Evolutionary conservation across 73 alveolate genomes (phyloP), one percentile per base, ranked within the genome.

Genomic region (Symbiodinium pilosum): DNA sequence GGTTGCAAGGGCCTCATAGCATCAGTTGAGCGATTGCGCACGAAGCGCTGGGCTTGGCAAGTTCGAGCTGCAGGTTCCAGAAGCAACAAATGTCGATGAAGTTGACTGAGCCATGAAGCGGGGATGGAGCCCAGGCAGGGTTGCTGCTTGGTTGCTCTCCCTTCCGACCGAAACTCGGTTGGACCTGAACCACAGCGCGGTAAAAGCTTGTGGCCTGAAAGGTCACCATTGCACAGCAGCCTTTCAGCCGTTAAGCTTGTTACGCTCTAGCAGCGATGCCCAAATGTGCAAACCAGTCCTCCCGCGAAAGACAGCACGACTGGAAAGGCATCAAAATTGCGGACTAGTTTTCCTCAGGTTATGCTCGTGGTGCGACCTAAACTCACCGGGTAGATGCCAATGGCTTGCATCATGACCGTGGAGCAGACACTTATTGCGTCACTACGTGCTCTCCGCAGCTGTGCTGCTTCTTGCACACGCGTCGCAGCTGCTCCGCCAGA

Each of bases 81-180:
- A 88, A 75, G 43, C 95, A 7, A 87, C 94, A 38, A 88, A 88
- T 24, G 95, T 88, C 52, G 95, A 88, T 59, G 95, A 88, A 40
- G 95, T 88, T 43, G 95, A 88, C 71, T 88, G 83, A 87, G 87
- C 30, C 30, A 34, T 24, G 34, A 64, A 24, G 38, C 32, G 8
- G 81, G 6, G 81, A 64, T n/a, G 38, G 81, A 64, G 38, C 81
- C 81, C 32, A 64, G 12, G 30, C 32, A 64, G 38, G 39, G 6
- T 24, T 64, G 38, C 81, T 64, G 39, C 3, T 38, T 38, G 14
- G 16, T 64, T 64, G 81, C n/a, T 47, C 81, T 38, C 81, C 20
- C 38, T 64, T 64, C 34, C 38, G 81, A 38, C 81, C 81, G 18
- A 64, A 47, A 47, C 59, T 47, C 59, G 59, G 81, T 64, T 64